These are phyloP conservation scores for Kickxella alabastrina DNA, from an alignment of 192 early-diverging fungal genomes.

Conservation along the genomic window DNA sequence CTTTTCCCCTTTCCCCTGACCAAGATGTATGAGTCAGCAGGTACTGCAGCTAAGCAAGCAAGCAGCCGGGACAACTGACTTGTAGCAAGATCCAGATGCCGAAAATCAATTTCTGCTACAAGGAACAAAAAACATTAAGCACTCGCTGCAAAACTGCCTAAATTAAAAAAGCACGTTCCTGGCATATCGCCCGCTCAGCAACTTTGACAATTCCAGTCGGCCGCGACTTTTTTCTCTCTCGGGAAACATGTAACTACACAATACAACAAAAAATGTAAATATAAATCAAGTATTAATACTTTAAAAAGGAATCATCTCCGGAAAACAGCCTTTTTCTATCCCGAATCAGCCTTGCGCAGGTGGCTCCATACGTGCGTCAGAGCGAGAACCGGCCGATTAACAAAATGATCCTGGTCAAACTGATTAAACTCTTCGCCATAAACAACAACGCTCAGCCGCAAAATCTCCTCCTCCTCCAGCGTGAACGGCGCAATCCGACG, in stretches of 20 bases:
- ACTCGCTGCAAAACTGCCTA: too few relatives aligned
- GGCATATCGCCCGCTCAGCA: neutral
- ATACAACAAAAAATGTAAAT: neutral
- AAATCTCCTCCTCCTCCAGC: slow-evolving; percentile 51
- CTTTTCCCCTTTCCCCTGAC: neutral
- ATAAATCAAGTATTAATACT: too few relatives aligned
- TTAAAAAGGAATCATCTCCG: too few relatives aligned
- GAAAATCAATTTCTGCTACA: too few relatives aligned
- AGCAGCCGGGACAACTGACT: too few relatives aligned
- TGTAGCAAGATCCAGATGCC: too few relatives aligned
- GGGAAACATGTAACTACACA: neutral
- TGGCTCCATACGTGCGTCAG: slow-evolving; percentile 42
- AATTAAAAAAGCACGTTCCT: neutral
- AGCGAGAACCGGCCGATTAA: slow-evolving; percentile 44
- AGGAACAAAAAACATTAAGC: neutral
- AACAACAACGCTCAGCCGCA: slow-evolving; percentile 37
- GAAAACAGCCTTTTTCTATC: neutral
- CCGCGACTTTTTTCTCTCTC: too few relatives aligned
- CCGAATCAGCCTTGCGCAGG: slow-evolving; percentile 10
- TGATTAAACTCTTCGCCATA: slow-evolving; percentile 49
- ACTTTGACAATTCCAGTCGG: too few relatives aligned
- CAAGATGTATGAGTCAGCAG: slow-evolving; percentile 7
- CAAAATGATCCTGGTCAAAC: slow-evolving; percentile 35
- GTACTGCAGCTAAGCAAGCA: neutral
- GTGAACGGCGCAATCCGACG: slow-evolving; percentile 48